Conservation (phyloP, 2,329 filamentous ascomycete species). For the Daldinia sp. region DNA sequence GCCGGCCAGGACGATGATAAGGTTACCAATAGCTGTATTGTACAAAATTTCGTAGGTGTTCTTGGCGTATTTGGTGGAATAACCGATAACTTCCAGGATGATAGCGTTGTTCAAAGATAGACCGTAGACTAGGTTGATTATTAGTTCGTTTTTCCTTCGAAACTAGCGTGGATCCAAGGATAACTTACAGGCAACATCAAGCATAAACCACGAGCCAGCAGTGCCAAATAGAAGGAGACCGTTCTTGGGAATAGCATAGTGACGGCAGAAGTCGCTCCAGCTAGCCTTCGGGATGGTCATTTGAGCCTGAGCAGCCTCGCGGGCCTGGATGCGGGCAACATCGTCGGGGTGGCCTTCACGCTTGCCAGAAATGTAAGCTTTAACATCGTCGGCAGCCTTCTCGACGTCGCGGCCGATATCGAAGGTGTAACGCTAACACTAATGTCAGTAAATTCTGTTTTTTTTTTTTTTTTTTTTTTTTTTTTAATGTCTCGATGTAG, state of each 20-base stretch:
- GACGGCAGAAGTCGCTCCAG: slow-evolving; percentile 75
- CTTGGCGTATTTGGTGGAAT: slow-evolving; percentile 63
- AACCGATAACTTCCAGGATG: slow-evolving; percentile 79
- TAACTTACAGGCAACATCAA: slow-evolving; percentile 61
- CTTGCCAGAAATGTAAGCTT: slow-evolving; percentile 78
- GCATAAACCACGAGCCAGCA: slow-evolving; percentile 84
- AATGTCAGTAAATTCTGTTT: slow-evolving; percentile 14
- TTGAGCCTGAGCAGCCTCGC: slow-evolving; percentile 64
- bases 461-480: slow-evolving; percentile 5
- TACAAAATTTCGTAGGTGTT: slow-evolving; percentile 77
- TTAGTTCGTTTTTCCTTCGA: slow-evolving; percentile 9
- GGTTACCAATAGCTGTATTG: slow-evolving; percentile 81
- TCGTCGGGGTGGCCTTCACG: slow-evolving; percentile 74
- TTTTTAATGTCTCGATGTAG: background rate
- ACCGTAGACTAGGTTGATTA: slow-evolving; percentile 62
- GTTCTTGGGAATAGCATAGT: slow-evolving; percentile 80
- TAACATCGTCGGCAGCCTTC: slow-evolving; percentile 78
- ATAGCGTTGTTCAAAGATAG: slow-evolving; percentile 81
- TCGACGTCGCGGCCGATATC: slow-evolving; percentile 81
- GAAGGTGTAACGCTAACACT: slow-evolving; percentile 77
- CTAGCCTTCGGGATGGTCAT: slow-evolving; percentile 77
- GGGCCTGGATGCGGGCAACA: slow-evolving; percentile 69
- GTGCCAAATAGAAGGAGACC: slow-evolving; percentile 80
- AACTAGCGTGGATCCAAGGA: slow-evolving; percentile 42
- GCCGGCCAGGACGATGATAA: slow-evolving; percentile 82